phyloP scores from a whole-genome alignment of 306 rosid genomes.

The Glycine latifolia region DNA sequence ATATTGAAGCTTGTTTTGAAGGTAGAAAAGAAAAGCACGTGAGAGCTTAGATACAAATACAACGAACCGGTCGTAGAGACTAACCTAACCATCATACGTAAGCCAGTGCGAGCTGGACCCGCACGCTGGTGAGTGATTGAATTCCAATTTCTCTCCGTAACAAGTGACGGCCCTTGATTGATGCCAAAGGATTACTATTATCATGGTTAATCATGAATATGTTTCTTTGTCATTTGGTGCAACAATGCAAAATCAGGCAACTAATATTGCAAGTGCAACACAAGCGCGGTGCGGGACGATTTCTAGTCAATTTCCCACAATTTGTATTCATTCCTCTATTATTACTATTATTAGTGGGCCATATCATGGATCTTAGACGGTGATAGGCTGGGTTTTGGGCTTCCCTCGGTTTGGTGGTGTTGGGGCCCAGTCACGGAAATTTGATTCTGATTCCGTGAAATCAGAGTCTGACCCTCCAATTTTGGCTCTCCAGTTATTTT shows the following conservation, averaged over 20 bases:
- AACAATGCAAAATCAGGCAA: not conserved
- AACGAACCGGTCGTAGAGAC: not conserved
- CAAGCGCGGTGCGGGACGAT: constrained; percentile 12
- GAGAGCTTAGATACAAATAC: not conserved
- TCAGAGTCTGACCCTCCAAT: constrained; percentile 31
- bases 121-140: not conserved
- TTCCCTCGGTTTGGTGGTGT: not conserved
- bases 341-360: constrained; percentile 39
- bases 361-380: not conserved
- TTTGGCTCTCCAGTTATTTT: constrained; percentile 40
- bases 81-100: not conserved
- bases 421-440: constrained; percentile 22
- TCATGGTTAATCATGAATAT: not conserved
- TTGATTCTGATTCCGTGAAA: constrained; percentile 44
- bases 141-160: not conserved
- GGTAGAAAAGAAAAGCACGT: not conserved
- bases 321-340: constrained; percentile 29
- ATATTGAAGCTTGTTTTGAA: not conserved
- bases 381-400: constrained; percentile 41
- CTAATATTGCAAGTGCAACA: not conserved
- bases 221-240: constrained; percentile 28
- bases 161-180: constrained; percentile 21
- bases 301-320: constrained; percentile 41
- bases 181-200: constrained; percentile 27
- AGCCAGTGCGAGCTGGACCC: constrained; percentile 27